A percentile compares a stretch with the other conserved stretches of the same genome.
Evolutionary conservation across 2,329 filamentous ascomycete species (phyloP).

Genomic region (Sporothrix mexicana): DNA sequence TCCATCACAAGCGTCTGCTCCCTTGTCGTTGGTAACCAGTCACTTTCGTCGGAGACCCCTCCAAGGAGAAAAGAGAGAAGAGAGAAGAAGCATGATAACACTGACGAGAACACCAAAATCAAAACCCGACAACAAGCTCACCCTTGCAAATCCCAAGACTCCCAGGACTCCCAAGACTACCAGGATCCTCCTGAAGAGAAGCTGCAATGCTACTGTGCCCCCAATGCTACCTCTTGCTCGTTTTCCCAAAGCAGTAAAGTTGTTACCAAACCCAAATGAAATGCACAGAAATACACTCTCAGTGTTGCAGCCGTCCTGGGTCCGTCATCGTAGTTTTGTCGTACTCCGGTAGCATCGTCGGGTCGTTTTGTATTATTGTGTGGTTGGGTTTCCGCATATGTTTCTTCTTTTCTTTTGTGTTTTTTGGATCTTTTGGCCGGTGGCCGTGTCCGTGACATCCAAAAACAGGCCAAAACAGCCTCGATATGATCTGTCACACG

Average conservation of each 20-base stretch:
- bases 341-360: not conserved
- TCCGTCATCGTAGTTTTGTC: too few relatives aligned
- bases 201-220: not conserved
- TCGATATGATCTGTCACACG: constrained; percentile 18
- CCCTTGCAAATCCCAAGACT: not conserved
- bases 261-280: not conserved
- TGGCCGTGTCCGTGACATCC: constrained; percentile 1
- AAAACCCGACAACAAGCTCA: not conserved
- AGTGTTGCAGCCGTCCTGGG: not conserved
- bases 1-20: not conserved
- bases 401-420: not conserved
- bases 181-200: not conserved
- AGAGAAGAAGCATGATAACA: not conserved
- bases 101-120: not conserved
- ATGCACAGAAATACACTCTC: too few relatives aligned
- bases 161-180: too few relatives aligned
- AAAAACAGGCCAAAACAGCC: too few relatives aligned
- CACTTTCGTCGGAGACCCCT: not conserved
- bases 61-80: not conserved
- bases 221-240: constrained; percentile 21
- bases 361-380: not conserved
- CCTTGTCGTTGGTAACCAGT: constrained; percentile 18
- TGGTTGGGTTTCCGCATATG: constrained; percentile 3
- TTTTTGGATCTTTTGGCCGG: not conserved
- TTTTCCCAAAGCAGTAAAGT: constrained; percentile 16